These are phyloP conservation scores for Ustilago crameri DNA, from an alignment of 1,284 basidiomycete species.

Conservation along the genomic window DNA sequence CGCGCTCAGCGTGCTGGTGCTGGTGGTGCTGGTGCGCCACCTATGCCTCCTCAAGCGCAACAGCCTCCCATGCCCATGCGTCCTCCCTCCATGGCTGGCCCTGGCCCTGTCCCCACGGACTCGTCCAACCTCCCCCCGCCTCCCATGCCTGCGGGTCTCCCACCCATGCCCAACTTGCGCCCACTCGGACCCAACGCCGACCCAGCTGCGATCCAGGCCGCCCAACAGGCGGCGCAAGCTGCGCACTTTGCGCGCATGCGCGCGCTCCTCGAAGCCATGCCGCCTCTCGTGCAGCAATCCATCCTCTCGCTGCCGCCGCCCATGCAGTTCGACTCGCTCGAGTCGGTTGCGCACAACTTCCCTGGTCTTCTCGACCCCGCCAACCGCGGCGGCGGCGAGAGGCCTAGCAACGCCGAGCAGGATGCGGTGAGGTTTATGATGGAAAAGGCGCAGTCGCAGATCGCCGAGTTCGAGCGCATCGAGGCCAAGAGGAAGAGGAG, in stretches of 20 bases:
- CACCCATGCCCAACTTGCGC: constrained; percentile 6
- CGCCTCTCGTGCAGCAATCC: constrained; percentile 55
- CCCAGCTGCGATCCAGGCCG: constrained; percentile 40
- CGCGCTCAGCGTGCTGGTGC: constrained; percentile 28
- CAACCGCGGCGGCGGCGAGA: constrained; percentile 21
- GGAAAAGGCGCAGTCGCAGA: constrained; percentile 45
- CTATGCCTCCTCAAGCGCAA: constrained; percentile 2
- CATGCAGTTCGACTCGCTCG: constrained; percentile 65
- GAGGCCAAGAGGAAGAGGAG: constrained; percentile 57
- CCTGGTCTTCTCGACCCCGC: constrained; percentile 55
- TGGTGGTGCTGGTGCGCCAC: constrained; percentile 7
- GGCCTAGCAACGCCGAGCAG: constrained; percentile 43
- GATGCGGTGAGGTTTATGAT: constrained; percentile 58
- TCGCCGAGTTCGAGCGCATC: constrained; percentile 52
- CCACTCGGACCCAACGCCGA: constrained; percentile 34
- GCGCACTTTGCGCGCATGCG: constrained; percentile 64
- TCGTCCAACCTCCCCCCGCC: constrained; percentile 7
- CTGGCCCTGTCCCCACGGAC: constrained; percentile 28
- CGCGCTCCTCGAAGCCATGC: constrained; percentile 61
- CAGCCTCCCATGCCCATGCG: constrained; percentile 12
- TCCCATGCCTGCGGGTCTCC: constrained; percentile 11
- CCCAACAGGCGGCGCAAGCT: constrained; percentile 48
- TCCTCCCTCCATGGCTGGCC: constrained; percentile 26
- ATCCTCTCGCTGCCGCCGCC: constrained; percentile 63
- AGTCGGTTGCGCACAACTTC: constrained; percentile 58